phyloP scores from a whole-genome alignment of 345 rosid species.

The Leavenworthia alabamica region DNA sequence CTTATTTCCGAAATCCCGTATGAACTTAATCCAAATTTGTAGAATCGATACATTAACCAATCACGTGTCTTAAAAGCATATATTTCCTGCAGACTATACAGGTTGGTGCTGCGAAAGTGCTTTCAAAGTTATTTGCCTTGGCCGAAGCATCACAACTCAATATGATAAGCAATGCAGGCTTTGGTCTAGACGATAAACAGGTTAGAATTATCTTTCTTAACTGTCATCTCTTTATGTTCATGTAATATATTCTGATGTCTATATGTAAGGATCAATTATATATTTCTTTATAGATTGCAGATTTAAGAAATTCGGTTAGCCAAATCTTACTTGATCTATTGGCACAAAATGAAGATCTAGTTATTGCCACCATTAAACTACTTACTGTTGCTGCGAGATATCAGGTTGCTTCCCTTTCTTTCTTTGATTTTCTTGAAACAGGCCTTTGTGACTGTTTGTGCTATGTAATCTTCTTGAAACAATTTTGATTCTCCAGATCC shows the following conservation, averaged over 20 bases:
- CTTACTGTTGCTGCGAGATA: slow-evolving; percentile 64
- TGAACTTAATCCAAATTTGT: slow-evolving; percentile 20
- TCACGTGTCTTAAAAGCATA: background rate
- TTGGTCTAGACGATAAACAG: slow-evolving; percentile 70
- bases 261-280: slow-evolving; percentile 22
- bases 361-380: slow-evolving; percentile 48
- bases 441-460: slow-evolving; percentile 6
- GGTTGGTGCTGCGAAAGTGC: slow-evolving; percentile 54
- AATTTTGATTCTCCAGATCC: background rate
- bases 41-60: slow-evolving; percentile 5
- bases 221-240: slow-evolving; percentile 2
- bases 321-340: slow-evolving; percentile 42
- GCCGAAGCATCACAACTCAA: slow-evolving; percentile 51
- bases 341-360: slow-evolving; percentile 51
- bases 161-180: slow-evolving; percentile 42
- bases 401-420: slow-evolving; percentile 46
- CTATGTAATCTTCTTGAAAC: background rate
- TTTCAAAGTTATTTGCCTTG: slow-evolving; percentile 48
- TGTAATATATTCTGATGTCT: slow-evolving; percentile 10
- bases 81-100: slow-evolving; percentile 54
- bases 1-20: slow-evolving; percentile 63
- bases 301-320: slow-evolving; percentile 42
- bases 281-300: slow-evolving; percentile 46
- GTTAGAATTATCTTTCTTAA: slow-evolving; percentile 37
- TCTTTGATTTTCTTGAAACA: slow-evolving; percentile 4